These are phyloP conservation scores for Bryum argenteum DNA, from an alignment of 225 moss, liverwort and hornwort species.

Conservation along the genomic window DNA sequence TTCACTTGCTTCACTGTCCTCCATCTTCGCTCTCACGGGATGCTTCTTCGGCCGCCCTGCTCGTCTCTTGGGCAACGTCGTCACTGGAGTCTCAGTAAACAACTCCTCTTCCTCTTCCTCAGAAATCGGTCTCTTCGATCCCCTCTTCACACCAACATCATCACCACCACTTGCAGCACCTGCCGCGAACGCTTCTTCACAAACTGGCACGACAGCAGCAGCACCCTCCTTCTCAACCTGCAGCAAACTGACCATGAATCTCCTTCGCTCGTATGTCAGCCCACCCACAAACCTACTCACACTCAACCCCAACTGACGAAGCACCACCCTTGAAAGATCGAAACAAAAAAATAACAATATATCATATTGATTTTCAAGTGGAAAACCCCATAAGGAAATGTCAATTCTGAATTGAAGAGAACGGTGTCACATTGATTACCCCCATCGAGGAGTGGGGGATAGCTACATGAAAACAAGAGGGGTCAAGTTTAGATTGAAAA, in stretches of 20 bases:
- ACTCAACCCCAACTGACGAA: slow-evolving; percentile 1
- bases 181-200: slow-evolving; percentile 31
- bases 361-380: background rate
- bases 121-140: slow-evolving; percentile 23
- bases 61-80: slow-evolving; percentile 25
- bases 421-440: too few species aligned
- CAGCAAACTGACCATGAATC: slow-evolving; percentile 5
- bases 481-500: too few species aligned
- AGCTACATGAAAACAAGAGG: too few species aligned
- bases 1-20: slow-evolving; percentile 49
- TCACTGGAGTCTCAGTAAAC: slow-evolving; percentile 20
- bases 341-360: background rate
- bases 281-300: slow-evolving; percentile 17
- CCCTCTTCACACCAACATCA: slow-evolving; percentile 28
- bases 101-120: slow-evolving; percentile 30
- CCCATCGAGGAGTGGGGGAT: too few species aligned
- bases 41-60: slow-evolving; percentile 33
- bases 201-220: slow-evolving; percentile 2
- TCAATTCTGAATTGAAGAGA: too few species aligned
- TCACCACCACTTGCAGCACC: slow-evolving; percentile 24
- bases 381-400: too few species aligned
- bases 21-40: slow-evolving; percentile 30
- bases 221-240: slow-evolving; percentile 38
- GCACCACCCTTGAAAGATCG: background rate
- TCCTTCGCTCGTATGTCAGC: slow-evolving; percentile 30